Percentiles rank a stretch among this genome's conserved stretches.
Conservation (phyloP, 2,329 filamentous ascomycete genomes). For the Colletotrichum sp. region DNA sequence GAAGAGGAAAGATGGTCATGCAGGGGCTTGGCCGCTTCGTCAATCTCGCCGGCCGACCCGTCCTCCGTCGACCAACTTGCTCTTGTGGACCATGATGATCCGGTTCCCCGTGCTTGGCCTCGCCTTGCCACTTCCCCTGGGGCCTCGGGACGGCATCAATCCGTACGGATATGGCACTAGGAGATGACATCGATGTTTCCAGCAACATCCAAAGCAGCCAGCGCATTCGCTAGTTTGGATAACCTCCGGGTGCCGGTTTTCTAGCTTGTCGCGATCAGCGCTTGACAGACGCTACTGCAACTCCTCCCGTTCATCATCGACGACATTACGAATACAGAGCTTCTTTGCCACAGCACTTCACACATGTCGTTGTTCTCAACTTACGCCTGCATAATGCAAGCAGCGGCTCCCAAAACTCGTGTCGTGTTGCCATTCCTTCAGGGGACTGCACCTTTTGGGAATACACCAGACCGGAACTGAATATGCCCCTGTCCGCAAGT, state of each 20-base stretch:
- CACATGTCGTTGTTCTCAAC: neutral
- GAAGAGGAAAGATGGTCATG: neutral
- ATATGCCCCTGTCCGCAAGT: neutral
- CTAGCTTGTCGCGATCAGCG: neutral
- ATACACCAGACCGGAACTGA: neutral
- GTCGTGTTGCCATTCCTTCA: neutral
- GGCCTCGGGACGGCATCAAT: neutral
- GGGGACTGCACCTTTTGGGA: neutral
- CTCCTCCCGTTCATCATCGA: neutral
- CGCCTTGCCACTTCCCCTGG: neutral
- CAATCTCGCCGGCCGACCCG: neutral
- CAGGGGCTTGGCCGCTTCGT: neutral
- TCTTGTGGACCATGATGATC: neutral
- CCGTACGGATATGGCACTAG: neutral
- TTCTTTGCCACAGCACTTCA: neutral
- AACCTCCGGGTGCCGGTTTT: neutral
- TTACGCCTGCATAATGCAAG: neutral
- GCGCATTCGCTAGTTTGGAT: neutral
- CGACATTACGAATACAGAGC: neutral
- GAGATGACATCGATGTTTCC: neutral
- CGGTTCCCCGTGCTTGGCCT: conserved; percentile 6
- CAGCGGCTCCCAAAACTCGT: neutral
- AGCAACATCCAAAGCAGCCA: neutral
- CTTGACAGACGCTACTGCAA: neutral
- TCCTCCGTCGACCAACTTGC: neutral